Evolutionary conservation across 2,329 filamentous ascomycete species (phyloP).

Genomic region (Fusarium denticulatum): DNA sequence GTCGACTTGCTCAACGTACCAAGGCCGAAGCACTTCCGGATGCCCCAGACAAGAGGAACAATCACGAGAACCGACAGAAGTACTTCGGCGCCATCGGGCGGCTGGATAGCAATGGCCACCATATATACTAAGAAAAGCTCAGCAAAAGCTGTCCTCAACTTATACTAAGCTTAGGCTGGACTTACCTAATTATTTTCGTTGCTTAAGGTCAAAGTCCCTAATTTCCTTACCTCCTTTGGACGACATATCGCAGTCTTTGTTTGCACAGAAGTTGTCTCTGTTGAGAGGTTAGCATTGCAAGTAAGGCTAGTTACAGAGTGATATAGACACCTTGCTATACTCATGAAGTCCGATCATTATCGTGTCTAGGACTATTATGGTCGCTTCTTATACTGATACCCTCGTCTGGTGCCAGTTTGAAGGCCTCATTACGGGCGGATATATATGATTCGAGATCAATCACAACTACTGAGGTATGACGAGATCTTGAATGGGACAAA

Average conservation of each 20-base stretch:
- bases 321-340: background rate
- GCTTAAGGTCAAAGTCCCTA: background rate
- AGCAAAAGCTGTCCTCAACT: background rate
- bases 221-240: background rate
- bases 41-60: background rate
- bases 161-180: background rate
- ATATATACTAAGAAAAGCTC: background rate
- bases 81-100: rapidly evolving
- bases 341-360: background rate
- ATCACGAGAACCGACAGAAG: rapidly evolving
- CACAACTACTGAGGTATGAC: no score
- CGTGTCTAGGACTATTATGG: background rate
- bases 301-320: background rate
- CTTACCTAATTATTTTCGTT: background rate
- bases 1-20: background rate
- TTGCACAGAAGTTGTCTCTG: background rate
- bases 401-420: background rate
- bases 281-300: background rate
- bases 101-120: background rate
- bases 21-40: background rate
- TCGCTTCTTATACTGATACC: background rate
- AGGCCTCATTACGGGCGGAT: background rate
- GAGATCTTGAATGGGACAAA: background rate
- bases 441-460: background rate
- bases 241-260: background rate